These are phyloP conservation scores for Penicillium sp. DNA, from an alignment of 2,329 filamentous ascomycete species.

Conservation along the genomic window DNA sequence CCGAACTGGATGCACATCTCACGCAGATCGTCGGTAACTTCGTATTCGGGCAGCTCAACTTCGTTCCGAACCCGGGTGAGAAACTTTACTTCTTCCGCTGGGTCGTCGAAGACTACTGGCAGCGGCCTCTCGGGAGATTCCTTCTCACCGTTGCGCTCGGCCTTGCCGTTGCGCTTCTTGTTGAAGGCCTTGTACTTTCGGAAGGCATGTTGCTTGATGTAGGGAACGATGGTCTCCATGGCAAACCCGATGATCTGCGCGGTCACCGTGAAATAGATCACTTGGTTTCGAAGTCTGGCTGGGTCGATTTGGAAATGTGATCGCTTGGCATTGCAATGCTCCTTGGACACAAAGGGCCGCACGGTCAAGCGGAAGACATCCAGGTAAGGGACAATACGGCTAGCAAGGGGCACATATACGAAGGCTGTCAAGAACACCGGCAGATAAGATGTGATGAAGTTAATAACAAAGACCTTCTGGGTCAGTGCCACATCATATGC, in stretches of 20 bases:
- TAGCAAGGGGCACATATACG: constrained; percentile 90
- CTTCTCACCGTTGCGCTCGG: constrained; percentile 23
- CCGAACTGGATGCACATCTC: constrained; percentile 93
- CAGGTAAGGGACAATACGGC: constrained; percentile 80
- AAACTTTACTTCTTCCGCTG: constrained; percentile 77
- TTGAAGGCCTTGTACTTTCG: constrained; percentile 61
- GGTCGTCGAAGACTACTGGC: constrained; percentile 59
- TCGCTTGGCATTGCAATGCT: constrained; percentile 64
- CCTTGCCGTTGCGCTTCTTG: constrained; percentile 28
- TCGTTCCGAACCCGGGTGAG: constrained; percentile 81
- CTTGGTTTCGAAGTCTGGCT: constrained; percentile 78
- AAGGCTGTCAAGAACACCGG: constrained; percentile 89
- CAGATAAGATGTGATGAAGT: constrained; percentile 95
- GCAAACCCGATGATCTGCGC: constrained; percentile 88
- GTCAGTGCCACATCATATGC: constrained; percentile 81
- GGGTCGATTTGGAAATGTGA: constrained; percentile 78
- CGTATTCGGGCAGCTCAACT: constrained; percentile 80
- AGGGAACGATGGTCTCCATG: constrained; percentile 83
- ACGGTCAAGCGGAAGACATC: constrained; percentile 81
- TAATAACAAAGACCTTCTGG: constrained; percentile 93
- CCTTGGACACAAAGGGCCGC: constrained; percentile 70
- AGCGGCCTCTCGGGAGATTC: constrained; percentile 27
- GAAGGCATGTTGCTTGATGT: constrained; percentile 75
- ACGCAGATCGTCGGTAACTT: constrained; percentile 85
- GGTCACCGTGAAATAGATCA: constrained; percentile 96